phyloP scores from a whole-genome alignment of 2,329 filamentous ascomycete species.

The Penicillium sp. region DNA sequence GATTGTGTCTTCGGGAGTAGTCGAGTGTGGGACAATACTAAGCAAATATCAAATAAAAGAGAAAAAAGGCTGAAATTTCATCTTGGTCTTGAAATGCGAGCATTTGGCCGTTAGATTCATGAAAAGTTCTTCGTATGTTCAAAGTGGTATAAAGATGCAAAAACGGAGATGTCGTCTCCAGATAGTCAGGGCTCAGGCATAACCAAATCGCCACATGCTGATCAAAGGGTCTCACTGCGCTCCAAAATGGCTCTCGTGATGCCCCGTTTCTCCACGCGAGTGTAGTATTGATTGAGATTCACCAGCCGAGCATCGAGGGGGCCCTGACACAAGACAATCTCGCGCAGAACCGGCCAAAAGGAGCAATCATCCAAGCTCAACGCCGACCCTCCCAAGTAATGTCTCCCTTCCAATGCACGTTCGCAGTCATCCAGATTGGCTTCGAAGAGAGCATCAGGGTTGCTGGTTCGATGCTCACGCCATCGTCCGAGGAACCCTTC shows the following conservation, averaged over 20 bases:
- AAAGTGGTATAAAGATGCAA: neutral
- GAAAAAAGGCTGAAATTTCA: neutral
- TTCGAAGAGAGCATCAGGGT: constrained; percentile 14
- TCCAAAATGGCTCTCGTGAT: constrained; percentile 42
- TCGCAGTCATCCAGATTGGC: constrained; percentile 40
- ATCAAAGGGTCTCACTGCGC: constrained; percentile 1
- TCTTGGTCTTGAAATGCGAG: neutral
- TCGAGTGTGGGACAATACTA: neutral
- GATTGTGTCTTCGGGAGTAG: neutral
- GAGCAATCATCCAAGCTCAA: constrained; percentile 50
- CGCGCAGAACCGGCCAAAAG: constrained; percentile 48
- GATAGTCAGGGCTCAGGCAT: neutral
- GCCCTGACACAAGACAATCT: constrained; percentile 38
- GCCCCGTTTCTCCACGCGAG: constrained; percentile 43
- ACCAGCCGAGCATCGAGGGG: constrained; percentile 34
- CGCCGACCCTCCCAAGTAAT: constrained; percentile 41
- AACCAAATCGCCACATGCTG: constrained; percentile 7
- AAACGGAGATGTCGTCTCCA: neutral
- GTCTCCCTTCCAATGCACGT: constrained; percentile 31
- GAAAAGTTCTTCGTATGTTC: neutral
- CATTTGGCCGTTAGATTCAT: neutral
- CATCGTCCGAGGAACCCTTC: constrained; percentile 36
- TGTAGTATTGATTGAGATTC: constrained; percentile 43
- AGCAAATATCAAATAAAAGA: neutral
- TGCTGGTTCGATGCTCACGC: constrained; percentile 30